phyloP scores from a whole-genome alignment of 202 grass and related monocot species.

The Carex arenaria region DNA sequence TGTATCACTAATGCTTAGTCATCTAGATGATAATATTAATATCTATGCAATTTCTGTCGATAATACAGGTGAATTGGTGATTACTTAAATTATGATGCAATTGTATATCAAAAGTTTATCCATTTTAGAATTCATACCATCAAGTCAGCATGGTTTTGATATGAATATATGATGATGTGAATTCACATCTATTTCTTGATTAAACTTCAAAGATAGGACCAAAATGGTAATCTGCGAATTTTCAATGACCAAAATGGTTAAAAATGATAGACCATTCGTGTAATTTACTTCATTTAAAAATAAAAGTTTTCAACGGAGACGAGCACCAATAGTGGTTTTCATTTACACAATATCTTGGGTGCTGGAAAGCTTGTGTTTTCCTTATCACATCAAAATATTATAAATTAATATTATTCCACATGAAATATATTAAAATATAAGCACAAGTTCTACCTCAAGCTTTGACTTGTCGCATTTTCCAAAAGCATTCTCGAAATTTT shows the following conservation, averaged over 20 bases:
- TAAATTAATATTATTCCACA: neutral
- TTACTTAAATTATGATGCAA: neutral
- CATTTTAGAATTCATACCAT: neutral
- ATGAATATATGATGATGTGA: neutral
- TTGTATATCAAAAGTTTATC: neutral
- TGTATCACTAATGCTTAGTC: neutral
- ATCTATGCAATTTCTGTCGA: neutral
- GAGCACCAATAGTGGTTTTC: neutral
- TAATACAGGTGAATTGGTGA: neutral
- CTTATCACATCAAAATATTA: neutral
- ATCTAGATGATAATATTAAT: neutral
- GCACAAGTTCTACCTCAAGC: slow-evolving; percentile 43
- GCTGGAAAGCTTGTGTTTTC: neutral
- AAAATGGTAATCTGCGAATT: neutral
- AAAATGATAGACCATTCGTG: neutral
- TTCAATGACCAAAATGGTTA: neutral
- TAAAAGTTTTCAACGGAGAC: neutral
- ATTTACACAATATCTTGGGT: neutral
- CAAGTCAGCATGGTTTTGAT: neutral
- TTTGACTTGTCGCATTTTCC: slow-evolving; percentile 41
- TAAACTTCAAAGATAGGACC: neutral
- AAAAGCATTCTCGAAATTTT: slow-evolving; percentile 54
- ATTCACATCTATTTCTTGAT: neutral
- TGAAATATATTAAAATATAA: neutral
- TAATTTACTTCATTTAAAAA: neutral